Percentiles rank a stretch among this genome's conserved stretches.
Evolutionary conservation across 177 flowering plant genomes (phyloP).

Genomic region (Telopea speciosissima): DNA sequence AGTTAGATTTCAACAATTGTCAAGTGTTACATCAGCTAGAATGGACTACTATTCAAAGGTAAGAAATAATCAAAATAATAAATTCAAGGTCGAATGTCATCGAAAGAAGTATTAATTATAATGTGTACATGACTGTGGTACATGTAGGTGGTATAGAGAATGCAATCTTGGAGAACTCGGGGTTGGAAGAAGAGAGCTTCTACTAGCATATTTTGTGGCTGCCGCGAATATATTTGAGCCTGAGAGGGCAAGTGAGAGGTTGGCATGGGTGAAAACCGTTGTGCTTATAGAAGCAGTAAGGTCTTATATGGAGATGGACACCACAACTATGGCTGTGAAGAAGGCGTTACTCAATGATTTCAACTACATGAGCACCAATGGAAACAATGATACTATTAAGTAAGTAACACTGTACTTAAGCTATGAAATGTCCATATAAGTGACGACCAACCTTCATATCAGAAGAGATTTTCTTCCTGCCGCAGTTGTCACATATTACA

Average conservation of each 20-base stretch:
- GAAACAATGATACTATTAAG: neutral
- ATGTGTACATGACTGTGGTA: no score
- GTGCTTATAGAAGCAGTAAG: conserved; percentile 40
- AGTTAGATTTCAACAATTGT: conserved; percentile 54
- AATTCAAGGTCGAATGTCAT: no score
- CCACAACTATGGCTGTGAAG: conserved; percentile 13
- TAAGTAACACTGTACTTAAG: no score
- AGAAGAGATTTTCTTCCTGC: no score
- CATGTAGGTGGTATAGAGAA: conserved; percentile 66
- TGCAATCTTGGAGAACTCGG: conserved; percentile 39
- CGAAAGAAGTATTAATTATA: no score
- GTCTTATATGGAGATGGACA: conserved; percentile 23
- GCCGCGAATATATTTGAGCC: conserved; percentile 63
- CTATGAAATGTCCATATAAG: no score
- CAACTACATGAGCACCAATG: neutral
- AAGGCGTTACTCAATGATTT: conserved; percentile 42
- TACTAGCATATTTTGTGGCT: conserved; percentile 53
- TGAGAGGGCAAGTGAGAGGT: conserved; percentile 46
- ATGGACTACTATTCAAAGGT: conserved; percentile 49
- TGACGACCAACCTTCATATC: no score
- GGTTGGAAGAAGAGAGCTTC: conserved; percentile 34
- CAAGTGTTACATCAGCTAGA: conserved; percentile 49
- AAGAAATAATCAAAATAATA: no score
- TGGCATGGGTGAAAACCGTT: conserved; percentile 72
- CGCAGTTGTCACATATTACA: no score